Conservation (phyloP, 345 rosid species). For the Pseudoturritis turrita region DNA sequence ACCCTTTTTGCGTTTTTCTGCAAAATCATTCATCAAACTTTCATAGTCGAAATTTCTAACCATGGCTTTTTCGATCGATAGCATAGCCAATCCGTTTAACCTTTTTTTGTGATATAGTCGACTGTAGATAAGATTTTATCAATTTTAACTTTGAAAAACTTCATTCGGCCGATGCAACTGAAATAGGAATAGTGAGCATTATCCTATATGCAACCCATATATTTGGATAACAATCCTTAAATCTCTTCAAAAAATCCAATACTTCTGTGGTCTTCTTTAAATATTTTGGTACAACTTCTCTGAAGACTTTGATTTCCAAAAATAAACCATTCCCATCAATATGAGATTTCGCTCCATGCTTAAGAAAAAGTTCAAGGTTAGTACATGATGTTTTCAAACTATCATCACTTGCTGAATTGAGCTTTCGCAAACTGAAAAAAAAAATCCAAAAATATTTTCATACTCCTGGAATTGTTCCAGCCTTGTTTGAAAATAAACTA, state of each 20-base stretch:
- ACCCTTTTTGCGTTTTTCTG: too few species aligned
- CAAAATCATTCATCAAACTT: not conserved
- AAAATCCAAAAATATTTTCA: too few species aligned
- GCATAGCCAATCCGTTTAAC: not conserved
- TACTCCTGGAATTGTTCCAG: too few species aligned
- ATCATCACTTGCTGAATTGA: too few species aligned
- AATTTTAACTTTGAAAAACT: not conserved
- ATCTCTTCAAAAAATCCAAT: not conserved
- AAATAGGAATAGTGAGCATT: not conserved
- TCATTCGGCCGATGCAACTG: not conserved
- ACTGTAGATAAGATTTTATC: not conserved
- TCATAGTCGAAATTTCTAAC: too few species aligned
- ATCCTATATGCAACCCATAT: not conserved
- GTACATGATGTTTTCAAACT: too few species aligned
- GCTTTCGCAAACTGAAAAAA: too few species aligned
- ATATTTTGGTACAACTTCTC: not conserved
- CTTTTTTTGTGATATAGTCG: not conserved
- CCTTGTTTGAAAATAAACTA: not conserved
- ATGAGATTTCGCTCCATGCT: too few species aligned
- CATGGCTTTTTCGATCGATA: not conserved
- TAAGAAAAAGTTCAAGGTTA: too few species aligned
- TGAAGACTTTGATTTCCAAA: not conserved
- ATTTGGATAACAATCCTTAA: not conserved
- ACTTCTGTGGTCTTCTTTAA: not conserved
- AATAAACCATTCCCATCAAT: not conserved